A percentile compares a stretch with the other conserved stretches of the same genome.
Evolutionary conservation across 768 basidiomycete species (phyloP).

Genomic region (Kwoniella heveanensis): DNA sequence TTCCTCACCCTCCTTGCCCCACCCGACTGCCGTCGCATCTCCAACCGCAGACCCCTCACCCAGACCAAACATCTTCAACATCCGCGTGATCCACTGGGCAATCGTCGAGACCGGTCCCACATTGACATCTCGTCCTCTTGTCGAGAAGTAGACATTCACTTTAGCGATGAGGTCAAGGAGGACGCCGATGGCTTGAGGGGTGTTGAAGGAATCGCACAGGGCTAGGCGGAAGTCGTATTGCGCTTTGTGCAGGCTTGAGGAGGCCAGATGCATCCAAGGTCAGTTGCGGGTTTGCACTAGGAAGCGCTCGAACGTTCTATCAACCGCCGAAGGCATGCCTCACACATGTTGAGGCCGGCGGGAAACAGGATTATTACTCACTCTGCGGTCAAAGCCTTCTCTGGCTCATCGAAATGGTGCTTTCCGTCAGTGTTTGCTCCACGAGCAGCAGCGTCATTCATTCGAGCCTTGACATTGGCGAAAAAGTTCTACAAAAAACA

Average conservation of each 20-base stretch:
- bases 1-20: slow-evolving; percentile 67
- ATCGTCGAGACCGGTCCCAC: slow-evolving; percentile 66
- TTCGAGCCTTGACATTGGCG: slow-evolving; percentile 76
- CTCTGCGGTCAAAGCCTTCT: slow-evolving; percentile 70
- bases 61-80: slow-evolving; percentile 61
- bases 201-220: slow-evolving; percentile 96
- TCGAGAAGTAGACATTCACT: slow-evolving; percentile 78
- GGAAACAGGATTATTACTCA: slow-evolving; percentile 54
- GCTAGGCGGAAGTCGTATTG: slow-evolving; percentile 79
- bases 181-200: slow-evolving; percentile 74
- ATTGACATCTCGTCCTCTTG: slow-evolving; percentile 57
- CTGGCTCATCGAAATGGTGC: slow-evolving; percentile 60
- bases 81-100: slow-evolving; percentile 60
- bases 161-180: slow-evolving; percentile 79
- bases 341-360: neutral
- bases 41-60: slow-evolving; percentile 66
- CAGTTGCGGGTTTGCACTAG: too few species aligned
- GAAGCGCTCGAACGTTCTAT: neutral
- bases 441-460: slow-evolving; percentile 61
- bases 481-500: slow-evolving; percentile 79
- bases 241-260: slow-evolving; percentile 70
- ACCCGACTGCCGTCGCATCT: slow-evolving; percentile 59
- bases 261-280: too few species aligned
- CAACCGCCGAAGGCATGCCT: neutral
- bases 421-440: slow-evolving; percentile 51